Evolutionary conservation across 2,329 filamentous ascomycete species (phyloP).

Genomic region (Aspergillus caelatus): DNA sequence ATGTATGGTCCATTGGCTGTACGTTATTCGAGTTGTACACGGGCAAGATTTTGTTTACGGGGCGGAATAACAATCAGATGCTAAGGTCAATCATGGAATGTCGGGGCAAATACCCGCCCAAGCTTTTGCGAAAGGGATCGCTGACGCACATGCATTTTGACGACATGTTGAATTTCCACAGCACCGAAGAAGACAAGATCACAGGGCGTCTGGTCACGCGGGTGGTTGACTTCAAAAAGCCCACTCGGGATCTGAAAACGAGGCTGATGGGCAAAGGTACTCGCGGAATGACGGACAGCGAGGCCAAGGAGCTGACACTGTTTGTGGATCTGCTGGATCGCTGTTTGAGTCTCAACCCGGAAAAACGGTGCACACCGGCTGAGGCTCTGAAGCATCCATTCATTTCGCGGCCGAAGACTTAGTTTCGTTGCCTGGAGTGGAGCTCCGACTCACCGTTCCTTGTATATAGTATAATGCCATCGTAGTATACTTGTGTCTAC

Average conservation of each 20-base stretch:
- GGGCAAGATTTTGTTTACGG: constrained; percentile 94
- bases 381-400: constrained; percentile 91
- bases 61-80: constrained; percentile 98
- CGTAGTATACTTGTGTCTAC: constrained; percentile 5
- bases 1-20: constrained; percentile 98
- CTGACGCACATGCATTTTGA: constrained; percentile 81
- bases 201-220: constrained; percentile 71
- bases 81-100: constrained; percentile 94
- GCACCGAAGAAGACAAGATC: constrained; percentile 82
- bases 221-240: constrained; percentile 60
- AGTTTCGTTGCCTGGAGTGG: constrained; percentile 1
- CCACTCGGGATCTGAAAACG: constrained; percentile 78
- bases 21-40: constrained; percentile 97
- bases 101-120: constrained; percentile 86
- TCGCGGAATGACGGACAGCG: constrained; percentile 71
- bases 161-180: constrained; percentile 79
- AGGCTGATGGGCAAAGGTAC: constrained; percentile 73
- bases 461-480: constrained; percentile 16
- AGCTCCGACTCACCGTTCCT: constrained; percentile 1
- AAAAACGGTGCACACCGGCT: constrained; percentile 83
- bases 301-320: constrained; percentile 75
- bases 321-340: constrained; percentile 88
- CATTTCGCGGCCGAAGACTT: constrained; percentile 57
- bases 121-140: constrained; percentile 81
- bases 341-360: constrained; percentile 86